Conservation (phyloP, 345 rosid species). For the Dimocarpus longan region DNA sequence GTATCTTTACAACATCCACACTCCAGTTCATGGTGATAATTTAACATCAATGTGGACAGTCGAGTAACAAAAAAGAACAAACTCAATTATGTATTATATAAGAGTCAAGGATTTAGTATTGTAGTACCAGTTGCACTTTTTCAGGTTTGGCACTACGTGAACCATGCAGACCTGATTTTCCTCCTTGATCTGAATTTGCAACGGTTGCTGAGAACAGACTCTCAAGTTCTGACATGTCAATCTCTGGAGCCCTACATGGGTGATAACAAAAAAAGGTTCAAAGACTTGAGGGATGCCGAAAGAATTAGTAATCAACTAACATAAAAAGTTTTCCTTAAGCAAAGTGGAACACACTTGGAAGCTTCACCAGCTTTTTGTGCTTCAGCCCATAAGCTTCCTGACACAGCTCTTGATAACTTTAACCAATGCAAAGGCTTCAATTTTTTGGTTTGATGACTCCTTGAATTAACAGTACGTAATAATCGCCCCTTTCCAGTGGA, state of each 20-base stretch:
- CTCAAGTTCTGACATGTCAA: conserved; percentile 95
- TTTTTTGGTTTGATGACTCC: conserved; percentile 64
- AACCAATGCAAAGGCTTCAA: conserved; percentile 97
- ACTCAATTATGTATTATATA: background rate
- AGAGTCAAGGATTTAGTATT: background rate
- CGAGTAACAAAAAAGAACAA: conserved; percentile 3
- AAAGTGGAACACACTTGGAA: conserved; percentile 60
- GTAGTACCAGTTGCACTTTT: conserved; percentile 87
- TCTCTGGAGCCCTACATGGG: conserved; percentile 78
- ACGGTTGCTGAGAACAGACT: conserved; percentile 80
- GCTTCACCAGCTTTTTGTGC: conserved; percentile 85
- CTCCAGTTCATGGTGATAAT: background rate
- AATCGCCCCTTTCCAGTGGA: conserved; percentile 61
- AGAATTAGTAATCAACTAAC: conserved; percentile 17
- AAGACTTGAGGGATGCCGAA: conserved; percentile 10
- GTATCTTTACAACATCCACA: background rate
- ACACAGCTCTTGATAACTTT: conserved; percentile 87
- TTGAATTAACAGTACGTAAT: conserved; percentile 62
- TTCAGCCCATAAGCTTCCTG: conserved; percentile 99
- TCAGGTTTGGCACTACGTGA: conserved; percentile 70
- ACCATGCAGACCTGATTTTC: conserved; percentile 42
- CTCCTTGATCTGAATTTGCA: conserved; percentile 52
- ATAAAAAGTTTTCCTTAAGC: conserved; percentile 9
- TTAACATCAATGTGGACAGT: background rate
- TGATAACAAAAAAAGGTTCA: conserved; percentile 14